Conservation (phyloP, 2,329 filamentous ascomycete species). For the Verticillium klebahnii region DNA sequence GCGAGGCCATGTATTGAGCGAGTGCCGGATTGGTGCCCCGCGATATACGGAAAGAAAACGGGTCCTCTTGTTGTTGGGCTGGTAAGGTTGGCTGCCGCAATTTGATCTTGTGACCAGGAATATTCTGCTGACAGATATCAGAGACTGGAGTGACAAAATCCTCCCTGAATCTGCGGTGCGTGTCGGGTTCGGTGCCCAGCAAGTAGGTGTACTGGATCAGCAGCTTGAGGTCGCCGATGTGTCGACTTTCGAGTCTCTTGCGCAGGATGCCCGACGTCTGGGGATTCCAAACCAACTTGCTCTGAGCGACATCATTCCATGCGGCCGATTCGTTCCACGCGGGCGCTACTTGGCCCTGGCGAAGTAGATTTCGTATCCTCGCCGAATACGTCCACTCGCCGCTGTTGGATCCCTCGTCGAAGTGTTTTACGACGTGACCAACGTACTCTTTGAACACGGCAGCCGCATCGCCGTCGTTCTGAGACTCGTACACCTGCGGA, state of each 20-base stretch:
- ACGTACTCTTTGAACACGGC: slow-evolving; percentile 40
- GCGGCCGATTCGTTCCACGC: slow-evolving; percentile 29
- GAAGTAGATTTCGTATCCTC: slow-evolving; percentile 39
- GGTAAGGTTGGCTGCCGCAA: background rate
- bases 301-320: slow-evolving; percentile 28
- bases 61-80: slow-evolving; percentile 15
- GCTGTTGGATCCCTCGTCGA: slow-evolving; percentile 34
- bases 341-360: slow-evolving; percentile 29
- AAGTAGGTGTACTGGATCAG: slow-evolving; percentile 34
- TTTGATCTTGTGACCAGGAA: slow-evolving; percentile 27
- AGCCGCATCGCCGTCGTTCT: slow-evolving; percentile 31
- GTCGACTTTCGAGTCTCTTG: slow-evolving; percentile 40
- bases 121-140: slow-evolving; percentile 28
- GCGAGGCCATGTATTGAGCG: slow-evolving; percentile 28
- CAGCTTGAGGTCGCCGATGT: slow-evolving; percentile 32
- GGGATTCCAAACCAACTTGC: slow-evolving; percentile 29
- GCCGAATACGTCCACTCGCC: slow-evolving; percentile 40
- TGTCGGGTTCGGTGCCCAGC: slow-evolving; percentile 27
- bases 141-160: slow-evolving; percentile 30
- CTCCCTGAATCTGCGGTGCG: slow-evolving; percentile 21
- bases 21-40: slow-evolving; percentile 26
- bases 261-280: slow-evolving; percentile 35
- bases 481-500: slow-evolving; percentile 36
- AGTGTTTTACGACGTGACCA: slow-evolving; percentile 41
- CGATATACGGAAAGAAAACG: slow-evolving; percentile 32